Evolutionary conservation across 2,329 filamentous ascomycete species (phyloP).

Genomic region (Fusarium sulawesiense): DNA sequence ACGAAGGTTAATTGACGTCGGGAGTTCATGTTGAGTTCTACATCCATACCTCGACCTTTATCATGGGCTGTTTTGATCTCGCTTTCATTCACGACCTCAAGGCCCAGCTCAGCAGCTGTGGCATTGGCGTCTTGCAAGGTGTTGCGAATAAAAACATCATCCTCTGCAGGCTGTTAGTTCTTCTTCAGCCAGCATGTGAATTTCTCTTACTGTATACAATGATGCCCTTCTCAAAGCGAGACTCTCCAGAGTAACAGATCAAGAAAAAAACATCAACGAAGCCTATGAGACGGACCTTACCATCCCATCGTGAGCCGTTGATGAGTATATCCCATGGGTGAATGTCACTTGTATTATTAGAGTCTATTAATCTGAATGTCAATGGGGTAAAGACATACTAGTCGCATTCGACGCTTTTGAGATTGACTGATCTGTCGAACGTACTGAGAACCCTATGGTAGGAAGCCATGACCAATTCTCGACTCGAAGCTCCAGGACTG

Average conservation of each 20-base stretch:
- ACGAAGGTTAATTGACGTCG: rapidly evolving
- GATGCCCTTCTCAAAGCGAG: conserved; percentile 8
- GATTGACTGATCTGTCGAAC: neutral
- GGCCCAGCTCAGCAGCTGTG: neutral
- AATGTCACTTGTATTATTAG: neutral
- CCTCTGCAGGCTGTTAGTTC: neutral
- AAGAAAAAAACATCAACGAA: conserved; percentile 10
- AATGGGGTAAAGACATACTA: neutral
- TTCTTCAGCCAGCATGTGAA: rapidly evolving
- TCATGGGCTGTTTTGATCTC: neutral
- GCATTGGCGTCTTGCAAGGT: neutral
- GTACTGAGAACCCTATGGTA: conserved; percentile 11
- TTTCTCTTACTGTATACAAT: neutral
- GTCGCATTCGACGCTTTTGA: conserved; percentile 7
- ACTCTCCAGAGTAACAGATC: conserved; percentile 10
- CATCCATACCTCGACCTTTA: neutral
- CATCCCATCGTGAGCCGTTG: conserved; percentile 4
- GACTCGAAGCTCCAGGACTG: neutral
- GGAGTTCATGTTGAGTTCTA: rapidly evolving
- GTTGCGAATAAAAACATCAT: neutral
- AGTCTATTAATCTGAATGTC: rapidly evolving
- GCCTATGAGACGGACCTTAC: conserved; percentile 6
- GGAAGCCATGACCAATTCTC: neutral
- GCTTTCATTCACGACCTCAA: neutral
- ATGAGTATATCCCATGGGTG: conserved; percentile 7